Conservation (phyloP, 108 stramenopile species). For the Craspedostauros australis region DNA sequence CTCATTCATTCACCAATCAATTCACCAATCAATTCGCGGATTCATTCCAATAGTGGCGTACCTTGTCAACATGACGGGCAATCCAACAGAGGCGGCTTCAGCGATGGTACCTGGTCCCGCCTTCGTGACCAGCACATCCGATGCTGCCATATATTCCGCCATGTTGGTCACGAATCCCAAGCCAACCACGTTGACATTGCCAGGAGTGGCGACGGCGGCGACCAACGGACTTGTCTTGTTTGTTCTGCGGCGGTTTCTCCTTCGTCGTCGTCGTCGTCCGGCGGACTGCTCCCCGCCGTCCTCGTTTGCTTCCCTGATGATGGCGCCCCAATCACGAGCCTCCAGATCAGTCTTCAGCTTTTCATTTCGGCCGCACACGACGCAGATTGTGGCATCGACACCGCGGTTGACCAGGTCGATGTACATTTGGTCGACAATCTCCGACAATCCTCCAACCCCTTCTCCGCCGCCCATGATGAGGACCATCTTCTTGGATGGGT, state of each 20-base stretch:
- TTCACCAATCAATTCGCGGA: too few relatives aligned
- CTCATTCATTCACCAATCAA: too few relatives aligned
- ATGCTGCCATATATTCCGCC: slow-evolving; percentile 94
- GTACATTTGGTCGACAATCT: slow-evolving; percentile 77
- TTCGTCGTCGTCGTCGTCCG: background rate
- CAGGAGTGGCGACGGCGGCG: too few relatives aligned
- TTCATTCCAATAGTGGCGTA: too few relatives aligned
- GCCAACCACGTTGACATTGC: slow-evolving; percentile 67
- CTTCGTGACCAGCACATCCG: slow-evolving; percentile 89
- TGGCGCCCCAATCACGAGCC: slow-evolving; percentile 57
- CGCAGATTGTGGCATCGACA: slow-evolving; percentile 82
- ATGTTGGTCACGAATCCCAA: slow-evolving; percentile 93
- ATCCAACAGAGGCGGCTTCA: slow-evolving; percentile 86
- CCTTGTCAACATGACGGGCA: slow-evolving; percentile 90
- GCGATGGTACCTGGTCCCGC: slow-evolving; percentile 99
- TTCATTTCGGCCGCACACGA: slow-evolving; percentile 92
- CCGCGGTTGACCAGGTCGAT: slow-evolving; percentile 37
- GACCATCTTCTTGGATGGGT: slow-evolving; percentile 65
- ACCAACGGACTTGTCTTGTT: too few relatives aligned
- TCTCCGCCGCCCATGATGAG: slow-evolving; percentile 96
- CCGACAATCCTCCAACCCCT: slow-evolving; percentile 78
- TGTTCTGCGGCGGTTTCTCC: slow-evolving; percentile 7
- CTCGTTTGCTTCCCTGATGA: background rate
- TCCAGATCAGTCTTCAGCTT: slow-evolving; percentile 55
- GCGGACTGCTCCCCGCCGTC: background rate